Evolutionary conservation across 352 stramenopile species (phyloP), one percentile per base, ranked within the genome.

Genomic region (Aphanomyces astaci): DNA sequence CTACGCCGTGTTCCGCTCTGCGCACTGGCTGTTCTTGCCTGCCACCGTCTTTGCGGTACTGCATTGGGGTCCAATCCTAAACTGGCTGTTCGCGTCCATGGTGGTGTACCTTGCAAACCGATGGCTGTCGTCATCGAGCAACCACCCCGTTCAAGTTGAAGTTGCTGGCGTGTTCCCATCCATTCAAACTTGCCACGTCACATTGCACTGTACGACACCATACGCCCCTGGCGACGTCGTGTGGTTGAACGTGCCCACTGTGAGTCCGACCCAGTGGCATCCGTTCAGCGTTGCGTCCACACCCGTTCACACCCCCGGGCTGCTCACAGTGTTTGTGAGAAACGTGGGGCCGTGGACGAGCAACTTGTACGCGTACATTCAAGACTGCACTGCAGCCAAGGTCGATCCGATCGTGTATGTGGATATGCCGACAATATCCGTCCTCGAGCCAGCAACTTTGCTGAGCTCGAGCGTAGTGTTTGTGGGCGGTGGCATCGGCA

Each of bases 231-330:
- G 63, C 48, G 77, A 84, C 51, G 66, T 86, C 33, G 77, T 88
- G 30, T 95, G 86, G 62, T 54, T 96, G 13, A 91, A 95, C 46
- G 75, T 96, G 17, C 86, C 87, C 1, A 52, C 76, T 17, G 77
- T 96, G 70, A 92, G 83, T 13, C 70, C 78, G 45, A 80, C 80
- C 30, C 79, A 96, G 74, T 96, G 87, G 87, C 89, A 96, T 76
- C 89, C 89, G 27, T 96, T 96, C 73, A 95, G 82, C 28, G 81
- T 96, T 55, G 91, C 86, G 15, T 92, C 82, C 2, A 85, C 85
- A 0, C 88, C 88, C 2, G 87, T 92, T 59, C 83, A 92, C 67
- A 90, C 89, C 66, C 82, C 90, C 62, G 81, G 91, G 69, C 90
- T 81, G 0, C 90, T 94, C 66, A 92, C 84, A 0, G 84, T 94